phyloP scores from a whole-genome alignment of 2,329 filamentous ascomycete genomes.

The Amesomyces nigricolor region DNA sequence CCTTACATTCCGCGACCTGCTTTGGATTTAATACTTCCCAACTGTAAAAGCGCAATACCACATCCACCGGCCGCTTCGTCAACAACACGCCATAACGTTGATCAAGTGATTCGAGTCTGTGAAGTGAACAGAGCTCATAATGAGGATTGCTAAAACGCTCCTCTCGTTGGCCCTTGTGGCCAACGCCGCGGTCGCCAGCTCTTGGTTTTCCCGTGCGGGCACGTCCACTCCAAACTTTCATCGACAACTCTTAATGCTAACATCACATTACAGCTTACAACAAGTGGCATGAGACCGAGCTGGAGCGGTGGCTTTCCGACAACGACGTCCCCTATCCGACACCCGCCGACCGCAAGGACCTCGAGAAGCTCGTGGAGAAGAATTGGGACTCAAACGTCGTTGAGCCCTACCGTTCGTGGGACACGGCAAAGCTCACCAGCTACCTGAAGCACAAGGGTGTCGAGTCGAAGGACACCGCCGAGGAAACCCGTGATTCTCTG shows the following conservation, averaged over 20 bases:
- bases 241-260: slow-evolving; percentile 21
- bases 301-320: slow-evolving; percentile 94
- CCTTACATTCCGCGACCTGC: not conserved
- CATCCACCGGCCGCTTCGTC: not conserved
- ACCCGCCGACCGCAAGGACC: slow-evolving; percentile 84
- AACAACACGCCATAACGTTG: not conserved
- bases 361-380: slow-evolving; percentile 82
- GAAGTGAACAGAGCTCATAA: slow-evolving; percentile 37
- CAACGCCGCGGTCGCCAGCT: slow-evolving; percentile 64
- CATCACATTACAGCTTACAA: slow-evolving; percentile 68
- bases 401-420: slow-evolving; percentile 72
- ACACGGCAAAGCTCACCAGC: slow-evolving; percentile 58
- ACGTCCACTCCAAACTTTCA: slow-evolving; percentile 35
- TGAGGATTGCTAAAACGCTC: slow-evolving; percentile 72
- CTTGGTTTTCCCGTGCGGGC: slow-evolving; percentile 85
- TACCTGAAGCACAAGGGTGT: slow-evolving; percentile 69
- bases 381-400: slow-evolving; percentile 81
- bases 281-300: slow-evolving; percentile 97
- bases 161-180: slow-evolving; percentile 67
- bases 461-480: slow-evolving; percentile 60
- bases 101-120: not conserved
- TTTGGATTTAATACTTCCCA: slow-evolving; percentile 8
- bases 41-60: not conserved
- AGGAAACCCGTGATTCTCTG: slow-evolving; percentile 63
- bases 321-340: slow-evolving; percentile 87